Evolutionary conservation across 768 basidiomycete species (phyloP), one percentile per base, ranked within the genome.

Genomic region (Boletus rubroflammeus): DNA sequence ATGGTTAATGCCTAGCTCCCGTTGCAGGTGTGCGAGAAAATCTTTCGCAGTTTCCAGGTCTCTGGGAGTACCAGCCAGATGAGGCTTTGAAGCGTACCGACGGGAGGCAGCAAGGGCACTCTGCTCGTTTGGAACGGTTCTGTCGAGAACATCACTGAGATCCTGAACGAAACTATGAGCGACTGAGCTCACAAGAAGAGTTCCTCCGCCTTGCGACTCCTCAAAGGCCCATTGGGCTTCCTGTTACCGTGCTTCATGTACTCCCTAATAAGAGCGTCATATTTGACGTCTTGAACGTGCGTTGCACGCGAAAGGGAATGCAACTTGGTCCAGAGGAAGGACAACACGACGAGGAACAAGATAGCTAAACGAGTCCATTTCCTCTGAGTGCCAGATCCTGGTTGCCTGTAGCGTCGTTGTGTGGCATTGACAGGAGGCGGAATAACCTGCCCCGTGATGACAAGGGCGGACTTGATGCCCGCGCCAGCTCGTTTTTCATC

Each of bases 11-110:
- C 76, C 76, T 40, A 88, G 66, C 55, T 83, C 75, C 10, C 60
- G 64, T 63, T 82, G 81, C 39, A 88, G 75, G 47, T 81, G 69
- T 13, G 60, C 56, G 23, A 86, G 75, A 63, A 84, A 81, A 47
- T 78, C 69, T 59, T 79, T 74, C 3, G 85, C 85, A 6, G 85
- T 83, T 51, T 74, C 68, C 50, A 82, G 67, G 65, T 88, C 86
- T 5, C 73, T 71, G 1, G 73, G 67, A 13, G 80, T 78, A 36
- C 85, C 86, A 1, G 86, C 86, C 49, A 82, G 65, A 63, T 88
- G 86, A 5, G 85, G 83, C 56, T 75, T 74, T 13, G 75, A 71
- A 9, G 84, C 73, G 54, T 75, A 85, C 43, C 67, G 69, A 52
- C 79, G 78, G 25, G 84, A 85, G 0, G 82, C 74, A 28, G 69